Evolutionary conservation across 371 early-diverging fungal species (phyloP).

Genomic region (Mortierella sp.): DNA sequence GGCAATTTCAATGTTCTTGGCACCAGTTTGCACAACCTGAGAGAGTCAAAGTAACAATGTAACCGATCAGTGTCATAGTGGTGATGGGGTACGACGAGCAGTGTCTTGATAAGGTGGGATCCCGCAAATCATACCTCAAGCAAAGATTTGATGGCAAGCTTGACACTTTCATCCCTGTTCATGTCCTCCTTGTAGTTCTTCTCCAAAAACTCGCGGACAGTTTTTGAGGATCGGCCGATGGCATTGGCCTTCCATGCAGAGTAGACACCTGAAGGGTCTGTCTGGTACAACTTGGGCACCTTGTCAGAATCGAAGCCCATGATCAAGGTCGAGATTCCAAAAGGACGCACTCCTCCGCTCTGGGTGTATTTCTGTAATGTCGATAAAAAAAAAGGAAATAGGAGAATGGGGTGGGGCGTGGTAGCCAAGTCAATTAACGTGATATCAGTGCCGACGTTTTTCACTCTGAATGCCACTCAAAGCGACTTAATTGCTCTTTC

Average conservation of each 20-base stretch:
- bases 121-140: constrained; percentile 74
- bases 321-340: constrained; percentile 98
- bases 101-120: background rate
- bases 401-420: background rate
- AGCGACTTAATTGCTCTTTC: no score
- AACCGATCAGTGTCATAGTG: background rate
- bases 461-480: no score
- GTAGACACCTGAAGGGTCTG: constrained; percentile 99
- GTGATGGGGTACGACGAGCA: background rate
- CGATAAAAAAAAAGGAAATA: background rate
- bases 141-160: constrained; percentile 91
- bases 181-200: constrained; percentile 94
- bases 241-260: constrained; percentile 98
- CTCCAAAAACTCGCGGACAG: constrained; percentile 97
- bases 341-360: constrained; percentile 98
- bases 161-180: constrained; percentile 83
- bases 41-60: background rate
- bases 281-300: constrained; percentile 95
- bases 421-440: background rate
- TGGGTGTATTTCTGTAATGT: constrained; percentile 95
- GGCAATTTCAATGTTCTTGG: constrained; percentile 98
- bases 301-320: constrained; percentile 91
- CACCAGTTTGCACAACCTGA: constrained; percentile 97
- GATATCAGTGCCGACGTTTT: no score
- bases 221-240: constrained; percentile 96